phyloP scores from a whole-genome alignment of 164 flowering plant genomes.

The Aristolochia fimbriata region DNA sequence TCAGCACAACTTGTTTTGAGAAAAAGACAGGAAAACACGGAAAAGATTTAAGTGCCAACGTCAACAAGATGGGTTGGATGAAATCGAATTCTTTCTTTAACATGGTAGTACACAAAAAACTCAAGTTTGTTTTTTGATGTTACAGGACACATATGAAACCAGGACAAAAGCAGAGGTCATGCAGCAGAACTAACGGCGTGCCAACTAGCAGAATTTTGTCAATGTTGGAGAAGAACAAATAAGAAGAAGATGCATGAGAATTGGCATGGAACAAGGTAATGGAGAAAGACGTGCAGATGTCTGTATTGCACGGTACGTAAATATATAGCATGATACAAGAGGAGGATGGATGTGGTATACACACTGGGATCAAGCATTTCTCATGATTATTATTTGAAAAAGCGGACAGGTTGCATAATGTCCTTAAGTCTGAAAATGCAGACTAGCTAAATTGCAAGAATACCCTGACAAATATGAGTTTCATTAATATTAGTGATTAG shows the following conservation, averaged over 20 bases:
- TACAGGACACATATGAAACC: neutral
- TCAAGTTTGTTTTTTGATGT: neutral
- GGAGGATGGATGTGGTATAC: too few species aligned
- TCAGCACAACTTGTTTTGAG: neutral
- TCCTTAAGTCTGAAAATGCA: neutral
- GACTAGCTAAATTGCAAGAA: neutral
- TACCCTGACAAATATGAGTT: neutral
- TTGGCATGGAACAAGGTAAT: too few species aligned
- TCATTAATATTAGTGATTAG: neutral
- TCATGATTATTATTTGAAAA: too few species aligned
- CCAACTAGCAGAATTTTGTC: too few species aligned
- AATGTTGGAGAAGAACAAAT: too few species aligned
- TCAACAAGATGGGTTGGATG: neutral
- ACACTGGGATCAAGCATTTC: too few species aligned
- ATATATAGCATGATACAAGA: too few species aligned
- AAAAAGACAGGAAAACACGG: neutral
- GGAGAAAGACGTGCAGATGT: too few species aligned
- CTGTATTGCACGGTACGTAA: too few species aligned
- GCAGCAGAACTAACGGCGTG: too few species aligned
- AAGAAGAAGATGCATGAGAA: too few species aligned
- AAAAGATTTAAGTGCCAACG: neutral
- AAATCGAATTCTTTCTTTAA: neutral
- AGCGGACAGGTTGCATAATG: neutral
- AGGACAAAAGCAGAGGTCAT: neutral
- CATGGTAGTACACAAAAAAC: too few species aligned